Base-by-base conservation (phyloP, 2,329 filamentous ascomycete genomes). In the Rhynchosporium agropyri region DNA sequence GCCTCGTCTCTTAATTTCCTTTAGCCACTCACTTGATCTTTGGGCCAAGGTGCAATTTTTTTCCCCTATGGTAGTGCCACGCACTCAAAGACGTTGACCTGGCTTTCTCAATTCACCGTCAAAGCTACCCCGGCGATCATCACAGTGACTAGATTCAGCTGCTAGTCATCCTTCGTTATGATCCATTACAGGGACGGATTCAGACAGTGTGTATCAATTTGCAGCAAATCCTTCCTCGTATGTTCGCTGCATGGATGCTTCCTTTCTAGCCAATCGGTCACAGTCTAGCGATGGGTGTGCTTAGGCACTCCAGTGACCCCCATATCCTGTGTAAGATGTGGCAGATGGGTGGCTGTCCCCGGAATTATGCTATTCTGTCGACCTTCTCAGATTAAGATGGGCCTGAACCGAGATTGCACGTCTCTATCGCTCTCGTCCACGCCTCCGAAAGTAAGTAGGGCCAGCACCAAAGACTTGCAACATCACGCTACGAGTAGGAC, bases 301-400 rank as follows among this genome's bases (percentile, higher is more conserved):
- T n/a, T 29, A 3, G 20, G 10, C 36, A 40, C 20, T 54, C 33
- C 51, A 54, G 51, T 20, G 38, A 33, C n/a, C 33, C 36, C 50
- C 33, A 31, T 48, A 40, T 43, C 31, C 28, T 55, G 36, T 61
- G 49, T 43, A 42, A 45, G 50, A 33, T 36, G 43, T 45, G 28
- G 31, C 57, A 59, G 49, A 59, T 50, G 29, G 20, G 56, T 61
- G 63, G 59, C 56, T 64, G 42, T 33, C 45, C 40, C 31, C 38
- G n/a, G 63, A 48, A 58, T 56, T 10, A 13, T 42, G 29, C 51
- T 51, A 48, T 59, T 51, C 33, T 54, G n/a, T 56, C 57, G 45
- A 12, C 62, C 49, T 15, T 38, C 36, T 58, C 36, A 33, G 33
- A 59, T 36, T 58, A 46, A 58, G 54, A 29, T 29, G 46, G 45